These are phyloP conservation scores for Deakozyma indianensis DNA, from an alignment of 805 yeast genomes.

Conservation along the genomic window DNA sequence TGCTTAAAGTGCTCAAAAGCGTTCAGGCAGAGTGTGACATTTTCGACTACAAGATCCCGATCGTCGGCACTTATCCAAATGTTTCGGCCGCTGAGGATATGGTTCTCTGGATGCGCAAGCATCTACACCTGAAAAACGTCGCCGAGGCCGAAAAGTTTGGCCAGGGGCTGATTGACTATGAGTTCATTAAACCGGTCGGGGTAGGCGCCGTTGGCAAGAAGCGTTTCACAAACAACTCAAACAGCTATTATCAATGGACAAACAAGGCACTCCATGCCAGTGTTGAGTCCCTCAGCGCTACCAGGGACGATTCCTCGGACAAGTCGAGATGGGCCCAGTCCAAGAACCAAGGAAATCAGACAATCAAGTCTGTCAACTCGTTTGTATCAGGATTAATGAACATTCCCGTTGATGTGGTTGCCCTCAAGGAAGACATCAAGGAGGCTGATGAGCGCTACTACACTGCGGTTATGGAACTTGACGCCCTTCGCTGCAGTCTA, in stretches of 20 bases:
- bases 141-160: conserved; percentile 63
- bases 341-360: background rate
- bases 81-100: conserved; percentile 50
- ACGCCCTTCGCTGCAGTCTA: conserved; percentile 47
- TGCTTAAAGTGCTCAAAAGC: conserved; percentile 28
- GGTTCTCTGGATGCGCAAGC: conserved; percentile 42
- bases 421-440: conserved; percentile 29
- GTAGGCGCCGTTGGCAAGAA: conserved; percentile 27
- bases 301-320: conserved; percentile 3
- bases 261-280: conserved; percentile 29
- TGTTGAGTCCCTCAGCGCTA: conserved; percentile 9
- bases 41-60: conserved; percentile 43
- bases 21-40: conserved; percentile 36
- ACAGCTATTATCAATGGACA: conserved; percentile 65
- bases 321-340: background rate
- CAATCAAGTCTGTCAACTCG: background rate
- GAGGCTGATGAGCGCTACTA: conserved; percentile 38
- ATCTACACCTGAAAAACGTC: conserved; percentile 32
- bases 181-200: conserved; percentile 50
- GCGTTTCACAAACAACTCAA: conserved; percentile 52
- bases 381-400: background rate
- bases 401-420: conserved; percentile 3
- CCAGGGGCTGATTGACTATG: conserved; percentile 50
- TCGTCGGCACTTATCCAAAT: conserved; percentile 50
- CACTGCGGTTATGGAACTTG: conserved; percentile 41